Base-by-base conservation (phyloP, 2,329 filamentous ascomycete species). In the Tolypocladium endophyticum region DNA sequence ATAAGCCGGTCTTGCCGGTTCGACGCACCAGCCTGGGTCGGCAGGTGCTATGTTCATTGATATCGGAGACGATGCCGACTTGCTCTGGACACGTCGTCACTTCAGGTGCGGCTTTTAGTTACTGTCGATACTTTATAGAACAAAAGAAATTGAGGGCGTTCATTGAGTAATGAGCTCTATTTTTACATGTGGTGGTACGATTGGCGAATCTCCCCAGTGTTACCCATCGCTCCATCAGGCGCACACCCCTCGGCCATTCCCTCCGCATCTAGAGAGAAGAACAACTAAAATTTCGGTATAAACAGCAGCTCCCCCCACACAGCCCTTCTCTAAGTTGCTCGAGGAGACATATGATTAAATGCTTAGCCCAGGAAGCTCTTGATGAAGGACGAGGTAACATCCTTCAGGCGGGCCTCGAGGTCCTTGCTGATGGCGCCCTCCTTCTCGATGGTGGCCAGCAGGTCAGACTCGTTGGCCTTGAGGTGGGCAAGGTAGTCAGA, bases 371-470 rank as follows among this genome's bases (percentile, higher is more conserved):
- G 71, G 86, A 97, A 97, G 86, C 87, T 90, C 90, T 96, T 95
- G 83, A 90, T 95, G 87, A 97, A 97, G 77, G 73, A 82, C 70
- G 70, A 65, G 71, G 91, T 85, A 72, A 89, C 80, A 62, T 94
- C 88, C 83, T 87, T 90, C 73, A 95, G 80, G 82, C 85, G 89
- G 67, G 78, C 81, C 83, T 95, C 94, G 56, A 92, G 82, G 45
- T 96, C 93, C 87, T 97, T 97, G 88, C 89, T 94, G 76, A 99
- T 79, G 65, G 90, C 84, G 77, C 93, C 93, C 85, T 97, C 92
- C 86, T 93, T 94, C 73, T 96, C 92, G 69, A 99, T 97, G 71
- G 85, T 88, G 71, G 86, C 81, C 65, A 96, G 79, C 66, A 97
- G 79, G 65, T 92, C 92, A 56, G 84, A 72, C 85, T 97, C 89